phyloP scores from a whole-genome alignment of 2,329 filamentous ascomycete genomes.

The Orbilia brochopaga region DNA sequence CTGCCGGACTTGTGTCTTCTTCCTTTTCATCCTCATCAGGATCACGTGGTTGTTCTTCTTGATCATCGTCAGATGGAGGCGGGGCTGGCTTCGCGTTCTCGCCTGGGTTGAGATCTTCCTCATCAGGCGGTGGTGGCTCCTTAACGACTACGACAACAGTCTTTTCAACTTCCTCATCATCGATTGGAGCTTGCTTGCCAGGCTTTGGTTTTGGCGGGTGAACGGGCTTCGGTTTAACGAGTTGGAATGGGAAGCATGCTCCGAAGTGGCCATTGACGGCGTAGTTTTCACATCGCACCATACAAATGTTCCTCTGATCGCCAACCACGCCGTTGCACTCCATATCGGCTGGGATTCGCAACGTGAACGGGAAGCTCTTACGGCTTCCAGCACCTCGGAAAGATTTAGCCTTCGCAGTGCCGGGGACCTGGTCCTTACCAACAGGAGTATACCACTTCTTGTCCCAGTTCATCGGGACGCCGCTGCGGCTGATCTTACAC shows the following conservation, averaged over 20 bases:
- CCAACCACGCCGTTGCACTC: constrained; percentile 21
- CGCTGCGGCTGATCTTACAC: constrained; percentile 13
- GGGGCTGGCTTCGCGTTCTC: too few relatives aligned
- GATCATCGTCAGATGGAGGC: too few relatives aligned
- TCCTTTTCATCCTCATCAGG: too few relatives aligned
- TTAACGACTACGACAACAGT: too few relatives aligned
- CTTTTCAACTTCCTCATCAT: too few relatives aligned
- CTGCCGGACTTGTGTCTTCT: too few relatives aligned
- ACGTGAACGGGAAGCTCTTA: constrained; percentile 13
- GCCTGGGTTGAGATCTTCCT: too few relatives aligned
- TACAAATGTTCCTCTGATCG: constrained; percentile 17
- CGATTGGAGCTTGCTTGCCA: too few relatives aligned
- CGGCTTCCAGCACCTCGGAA: constrained; percentile 5
- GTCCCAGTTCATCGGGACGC: constrained; percentile 16
- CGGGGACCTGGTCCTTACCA: constrained; percentile 20
- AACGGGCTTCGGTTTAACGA: not conserved
- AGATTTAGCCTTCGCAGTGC: constrained; percentile 6
- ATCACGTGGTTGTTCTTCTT: too few relatives aligned
- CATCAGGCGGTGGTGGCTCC: too few relatives aligned
- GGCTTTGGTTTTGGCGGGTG: too few relatives aligned
- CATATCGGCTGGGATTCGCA: constrained; percentile 6
- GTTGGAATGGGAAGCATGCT: constrained; percentile 26
- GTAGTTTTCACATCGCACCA: constrained; percentile 32
- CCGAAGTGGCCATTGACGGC: constrained; percentile 21
- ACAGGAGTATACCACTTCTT: not conserved